These are phyloP conservation scores for Rhizomucor pusillus DNA, from an alignment of 371 early-diverging fungal genomes.

Conservation along the genomic window DNA sequence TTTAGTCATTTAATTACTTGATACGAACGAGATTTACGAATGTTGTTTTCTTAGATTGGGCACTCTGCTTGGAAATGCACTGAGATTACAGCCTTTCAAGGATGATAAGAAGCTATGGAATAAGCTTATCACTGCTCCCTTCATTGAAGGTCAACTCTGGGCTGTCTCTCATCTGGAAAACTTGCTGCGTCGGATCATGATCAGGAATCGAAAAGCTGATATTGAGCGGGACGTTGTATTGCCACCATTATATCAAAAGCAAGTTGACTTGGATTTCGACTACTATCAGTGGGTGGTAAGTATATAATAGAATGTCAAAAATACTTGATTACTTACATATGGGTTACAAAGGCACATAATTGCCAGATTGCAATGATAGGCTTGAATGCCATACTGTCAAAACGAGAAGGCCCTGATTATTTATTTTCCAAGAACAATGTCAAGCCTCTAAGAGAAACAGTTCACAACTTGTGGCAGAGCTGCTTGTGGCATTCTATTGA, in stretches of 20 bases:
- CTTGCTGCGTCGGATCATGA: conserved; percentile 62
- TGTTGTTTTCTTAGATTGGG: conserved; percentile 49
- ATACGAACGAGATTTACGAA: too few relatives aligned
- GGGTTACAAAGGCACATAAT: conserved; percentile 51
- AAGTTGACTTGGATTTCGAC: conserved; percentile 56
- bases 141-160: conserved; percentile 36
- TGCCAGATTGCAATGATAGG: conserved; percentile 61
- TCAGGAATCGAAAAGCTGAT: conserved; percentile 58
- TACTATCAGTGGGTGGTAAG: conserved; percentile 53
- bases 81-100: conserved; percentile 53
- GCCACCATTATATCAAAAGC: conserved; percentile 57
- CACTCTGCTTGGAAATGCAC: conserved; percentile 40
- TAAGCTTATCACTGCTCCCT: conserved; percentile 33
- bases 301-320: not conserved
- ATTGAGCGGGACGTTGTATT: conserved; percentile 55
- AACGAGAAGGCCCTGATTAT: conserved; percentile 65
- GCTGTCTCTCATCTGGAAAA: conserved; percentile 35
- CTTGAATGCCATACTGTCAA: conserved; percentile 64
- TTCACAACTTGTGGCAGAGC: conserved; percentile 60
- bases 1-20: too few relatives aligned
- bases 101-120: conserved; percentile 38
- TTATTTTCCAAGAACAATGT: conserved; percentile 64
- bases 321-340: too few relatives aligned
- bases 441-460: conserved; percentile 51
- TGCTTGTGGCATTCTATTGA: conserved; percentile 62